These are phyloP conservation scores for Citrullus colocynthis DNA, from an alignment of 306 rosid species.

Conservation along the genomic window DNA sequence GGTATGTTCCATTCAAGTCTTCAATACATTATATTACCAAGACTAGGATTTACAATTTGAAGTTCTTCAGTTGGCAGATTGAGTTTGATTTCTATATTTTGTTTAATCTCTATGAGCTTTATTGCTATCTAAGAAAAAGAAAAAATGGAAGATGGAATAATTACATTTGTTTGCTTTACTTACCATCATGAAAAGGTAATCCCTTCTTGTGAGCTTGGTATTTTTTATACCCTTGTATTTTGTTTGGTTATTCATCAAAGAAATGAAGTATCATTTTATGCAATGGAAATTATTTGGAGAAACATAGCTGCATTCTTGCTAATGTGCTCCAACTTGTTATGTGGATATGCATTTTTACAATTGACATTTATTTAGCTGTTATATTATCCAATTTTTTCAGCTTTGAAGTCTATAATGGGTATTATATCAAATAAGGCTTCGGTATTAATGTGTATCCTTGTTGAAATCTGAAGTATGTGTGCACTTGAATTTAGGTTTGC, in stretches of 20 bases:
- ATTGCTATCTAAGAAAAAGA: background rate
- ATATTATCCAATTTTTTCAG: background rate
- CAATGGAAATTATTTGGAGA: background rate
- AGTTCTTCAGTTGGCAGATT: background rate
- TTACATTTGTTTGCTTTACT: background rate
- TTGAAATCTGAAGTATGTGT: background rate
- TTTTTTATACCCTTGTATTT: background rate
- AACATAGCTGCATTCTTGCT: background rate
- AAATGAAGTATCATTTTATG: background rate
- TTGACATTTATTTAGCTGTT: background rate
- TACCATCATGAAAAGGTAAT: background rate
- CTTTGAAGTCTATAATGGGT: background rate
- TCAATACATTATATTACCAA: background rate
- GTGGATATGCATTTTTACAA: background rate
- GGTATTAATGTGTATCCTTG: background rate
- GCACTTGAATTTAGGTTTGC: constrained; percentile 49
- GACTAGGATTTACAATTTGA: background rate
- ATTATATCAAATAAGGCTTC: background rate
- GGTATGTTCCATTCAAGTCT: constrained; percentile 34
- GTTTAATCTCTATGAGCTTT: background rate
- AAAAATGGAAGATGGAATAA: background rate
- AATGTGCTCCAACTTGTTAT: background rate
- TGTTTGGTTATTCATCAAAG: background rate
- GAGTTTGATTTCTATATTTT: background rate
- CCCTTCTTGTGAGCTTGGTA: background rate